Conservation (phyloP, 1,284 basidiomycete genomes). For the Leccinum subrobustum region DNA sequence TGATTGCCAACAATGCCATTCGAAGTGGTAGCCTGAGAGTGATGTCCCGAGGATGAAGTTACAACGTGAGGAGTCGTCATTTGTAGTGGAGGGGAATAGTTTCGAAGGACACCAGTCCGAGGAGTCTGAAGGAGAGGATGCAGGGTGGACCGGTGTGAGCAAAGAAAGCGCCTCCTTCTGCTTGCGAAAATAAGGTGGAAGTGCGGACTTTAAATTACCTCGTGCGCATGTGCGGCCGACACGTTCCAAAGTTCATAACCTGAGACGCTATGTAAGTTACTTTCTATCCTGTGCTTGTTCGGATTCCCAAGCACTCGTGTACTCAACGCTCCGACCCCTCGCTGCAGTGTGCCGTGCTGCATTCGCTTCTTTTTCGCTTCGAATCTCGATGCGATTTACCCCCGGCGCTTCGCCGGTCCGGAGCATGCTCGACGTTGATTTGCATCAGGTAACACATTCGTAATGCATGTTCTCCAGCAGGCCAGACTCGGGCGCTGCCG, state of each 20-base stretch:
- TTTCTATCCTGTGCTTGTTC: background rate
- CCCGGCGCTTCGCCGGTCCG: background rate
- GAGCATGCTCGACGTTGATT: background rate
- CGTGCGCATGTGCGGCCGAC: constrained; percentile 23
- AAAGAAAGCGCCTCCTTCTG: constrained; percentile 22
- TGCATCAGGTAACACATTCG: constrained; percentile 10
- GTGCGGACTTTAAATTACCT: constrained; percentile 37
- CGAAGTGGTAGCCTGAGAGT: constrained; percentile 55
- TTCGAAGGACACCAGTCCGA: constrained; percentile 31
- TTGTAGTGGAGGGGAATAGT: constrained; percentile 10
- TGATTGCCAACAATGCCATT: constrained; percentile 75
- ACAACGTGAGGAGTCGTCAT: constrained; percentile 81
- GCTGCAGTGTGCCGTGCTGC: background rate
- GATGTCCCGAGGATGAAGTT: constrained; percentile 64
- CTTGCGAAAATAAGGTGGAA: constrained; percentile 31
- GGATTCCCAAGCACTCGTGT: background rate
- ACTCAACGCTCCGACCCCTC: background rate
- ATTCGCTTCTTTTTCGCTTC: background rate
- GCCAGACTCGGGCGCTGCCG: background rate
- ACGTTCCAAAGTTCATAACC: constrained; percentile 23
- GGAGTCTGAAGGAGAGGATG: constrained; percentile 27
- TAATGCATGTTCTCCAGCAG: constrained; percentile 16
- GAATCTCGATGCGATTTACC: constrained; percentile 5
- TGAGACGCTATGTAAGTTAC: background rate
- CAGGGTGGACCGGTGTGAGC: constrained; percentile 24